These are phyloP conservation scores for Arbutus unedo DNA, from an alignment of 148 eudicot species.

Conservation along the genomic window DNA sequence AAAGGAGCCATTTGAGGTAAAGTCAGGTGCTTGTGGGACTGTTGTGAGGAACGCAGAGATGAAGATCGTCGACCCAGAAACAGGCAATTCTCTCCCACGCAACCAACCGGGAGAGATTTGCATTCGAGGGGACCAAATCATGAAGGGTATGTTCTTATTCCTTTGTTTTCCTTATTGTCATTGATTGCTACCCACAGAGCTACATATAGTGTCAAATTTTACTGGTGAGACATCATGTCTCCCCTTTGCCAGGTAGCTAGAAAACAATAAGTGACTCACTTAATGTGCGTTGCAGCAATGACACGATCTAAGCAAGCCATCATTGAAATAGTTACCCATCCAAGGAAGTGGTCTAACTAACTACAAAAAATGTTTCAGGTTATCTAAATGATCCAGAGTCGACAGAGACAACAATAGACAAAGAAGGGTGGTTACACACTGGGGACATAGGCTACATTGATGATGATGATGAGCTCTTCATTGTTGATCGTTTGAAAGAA, in stretches of 20 bases:
- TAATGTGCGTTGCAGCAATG: background rate
- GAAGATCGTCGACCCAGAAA: slow-evolving; percentile 78
- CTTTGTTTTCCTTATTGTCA: background rate
- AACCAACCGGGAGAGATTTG: slow-evolving; percentile 85
- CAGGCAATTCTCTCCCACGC: slow-evolving; percentile 50
- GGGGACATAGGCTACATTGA: slow-evolving; percentile 92
- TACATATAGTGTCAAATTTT: background rate
- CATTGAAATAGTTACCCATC: background rate
- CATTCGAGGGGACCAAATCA: slow-evolving; percentile 89
- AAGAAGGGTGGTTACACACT: slow-evolving; percentile 83
- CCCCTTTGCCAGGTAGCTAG: background rate
- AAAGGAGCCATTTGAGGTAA: slow-evolving; percentile 66
- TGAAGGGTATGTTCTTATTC: slow-evolving; percentile 62
- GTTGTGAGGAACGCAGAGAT: slow-evolving; percentile 89
- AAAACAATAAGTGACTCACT: background rate
- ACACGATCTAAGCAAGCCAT: background rate
- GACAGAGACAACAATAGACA: slow-evolving; percentile 68
- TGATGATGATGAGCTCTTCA: slow-evolving; percentile 72
- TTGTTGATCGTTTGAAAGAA: slow-evolving; percentile 84
- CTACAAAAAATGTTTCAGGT: slow-evolving; percentile 33
- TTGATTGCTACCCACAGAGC: background rate
- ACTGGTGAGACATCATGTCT: background rate
- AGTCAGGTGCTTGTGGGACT: slow-evolving; percentile 86
- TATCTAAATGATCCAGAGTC: slow-evolving; percentile 74
- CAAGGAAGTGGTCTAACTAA: background rate